These are phyloP conservation scores for Claviceps sp. DNA, from an alignment of 2,329 filamentous ascomycete genomes.

Conservation along the genomic window DNA sequence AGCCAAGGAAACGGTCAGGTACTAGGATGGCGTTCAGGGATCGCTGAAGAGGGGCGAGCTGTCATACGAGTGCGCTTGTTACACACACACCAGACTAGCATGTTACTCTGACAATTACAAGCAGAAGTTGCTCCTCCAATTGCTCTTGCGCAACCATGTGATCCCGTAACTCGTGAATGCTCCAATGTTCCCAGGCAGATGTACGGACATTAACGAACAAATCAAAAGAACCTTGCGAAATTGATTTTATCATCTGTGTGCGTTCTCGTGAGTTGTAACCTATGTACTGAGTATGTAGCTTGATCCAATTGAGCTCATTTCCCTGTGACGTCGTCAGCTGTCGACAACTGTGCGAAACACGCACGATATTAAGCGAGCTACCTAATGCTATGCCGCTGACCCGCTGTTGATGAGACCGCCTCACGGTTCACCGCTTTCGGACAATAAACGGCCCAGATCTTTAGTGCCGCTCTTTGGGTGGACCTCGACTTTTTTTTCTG, in stretches of 20 bases:
- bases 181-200: not conserved
- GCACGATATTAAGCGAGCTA: not conserved
- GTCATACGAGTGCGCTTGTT: conserved; percentile 14
- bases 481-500: conserved; percentile 16
- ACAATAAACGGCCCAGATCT: conserved; percentile 12
- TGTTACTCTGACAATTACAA: conserved; percentile 14
- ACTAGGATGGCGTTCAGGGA: conserved; percentile 16
- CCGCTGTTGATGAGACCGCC: not conserved
- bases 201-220: too few relatives aligned
- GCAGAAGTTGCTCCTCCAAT: conserved; percentile 12
- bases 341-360: not conserved
- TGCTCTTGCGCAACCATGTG: not conserved
- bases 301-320: too few relatives aligned
- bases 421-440: conserved; percentile 14
- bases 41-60: conserved; percentile 14
- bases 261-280: too few relatives aligned
- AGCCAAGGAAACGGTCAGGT: conserved; percentile 21
- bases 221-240: too few relatives aligned
- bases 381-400: too few relatives aligned
- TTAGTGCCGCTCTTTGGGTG: conserved; percentile 12
- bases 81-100: conserved; percentile 11
- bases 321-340: not conserved
- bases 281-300: too few relatives aligned
- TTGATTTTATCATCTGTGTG: too few relatives aligned
- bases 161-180: too few relatives aligned